phyloP scores from a whole-genome alignment of 768 basidiomycete genomes.

The Pholiota conissans region DNA sequence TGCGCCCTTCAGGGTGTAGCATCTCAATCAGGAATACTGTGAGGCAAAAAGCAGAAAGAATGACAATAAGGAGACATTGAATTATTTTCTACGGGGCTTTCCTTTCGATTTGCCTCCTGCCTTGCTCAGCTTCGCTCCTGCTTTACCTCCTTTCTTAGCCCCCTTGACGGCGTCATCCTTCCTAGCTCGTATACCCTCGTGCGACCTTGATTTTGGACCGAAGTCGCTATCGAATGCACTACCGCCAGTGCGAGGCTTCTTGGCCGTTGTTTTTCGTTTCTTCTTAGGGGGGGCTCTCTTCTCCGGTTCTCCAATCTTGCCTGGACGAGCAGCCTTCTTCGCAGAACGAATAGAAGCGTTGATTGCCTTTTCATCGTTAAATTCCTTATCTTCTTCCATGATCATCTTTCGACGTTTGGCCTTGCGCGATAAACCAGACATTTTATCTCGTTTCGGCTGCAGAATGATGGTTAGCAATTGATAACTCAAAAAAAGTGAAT shows the following conservation, averaged over 20 bases:
- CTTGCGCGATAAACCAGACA: slow-evolving; percentile 82
- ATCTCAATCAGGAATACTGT: background rate
- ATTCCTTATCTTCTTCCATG: slow-evolving; percentile 73
- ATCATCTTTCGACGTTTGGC: slow-evolving; percentile 88
- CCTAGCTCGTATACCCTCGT: slow-evolving; percentile 66
- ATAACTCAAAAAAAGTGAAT: slow-evolving; percentile 6
- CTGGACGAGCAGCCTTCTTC: slow-evolving; percentile 74
- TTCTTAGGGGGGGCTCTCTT: slow-evolving; percentile 31
- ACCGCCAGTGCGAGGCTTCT: slow-evolving; percentile 26
- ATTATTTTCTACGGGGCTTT: slow-evolving; percentile 7
- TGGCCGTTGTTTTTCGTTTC: slow-evolving; percentile 33
- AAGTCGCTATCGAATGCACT: slow-evolving; percentile 62
- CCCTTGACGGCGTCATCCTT: slow-evolving; percentile 56
- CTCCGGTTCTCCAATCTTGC: slow-evolving; percentile 67
- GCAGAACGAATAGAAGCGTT: slow-evolving; percentile 83
- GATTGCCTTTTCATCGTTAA: slow-evolving; percentile 51
- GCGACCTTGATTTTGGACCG: slow-evolving; percentile 39
- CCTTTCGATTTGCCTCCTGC: slow-evolving; percentile 10
- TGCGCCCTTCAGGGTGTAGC: too few species aligned
- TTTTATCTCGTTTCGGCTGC: slow-evolving; percentile 76
- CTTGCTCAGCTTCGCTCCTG: slow-evolving; percentile 33
- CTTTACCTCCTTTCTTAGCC: slow-evolving; percentile 45
- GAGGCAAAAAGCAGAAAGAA: background rate
- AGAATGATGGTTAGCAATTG: background rate
- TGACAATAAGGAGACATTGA: background rate